Base-by-base conservation (phyloP, 371 early-diverging fungal genomes). In the Dichotomocladium elegans region DNA sequence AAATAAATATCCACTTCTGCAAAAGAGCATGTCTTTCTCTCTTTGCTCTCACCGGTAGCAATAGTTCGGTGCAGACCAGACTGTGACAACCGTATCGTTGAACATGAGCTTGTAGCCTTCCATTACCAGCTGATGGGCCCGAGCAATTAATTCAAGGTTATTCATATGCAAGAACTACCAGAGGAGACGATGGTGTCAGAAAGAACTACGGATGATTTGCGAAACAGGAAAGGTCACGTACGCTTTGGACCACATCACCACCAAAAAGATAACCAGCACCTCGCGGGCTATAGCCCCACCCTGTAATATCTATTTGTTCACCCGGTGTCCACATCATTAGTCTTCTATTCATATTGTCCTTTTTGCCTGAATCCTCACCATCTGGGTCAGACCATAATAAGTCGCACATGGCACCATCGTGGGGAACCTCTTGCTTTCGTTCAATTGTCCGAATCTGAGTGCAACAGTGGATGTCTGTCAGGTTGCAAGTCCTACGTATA, bases 1-100 rank as follows among this genome's bases (percentile, higher is more conserved):
- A 35, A 51, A 4, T 27, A 31, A 22, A 6, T 17, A 14, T 25
- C 26, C 10, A 31, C 5, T 3, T 42, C 31, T 22, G 26, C 30
- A 17, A 19, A 37, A 60, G 57, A 21, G 35, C 21, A 21, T 33
- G 29, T 9, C 21, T 15, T 24, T 17, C 21, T 12, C 29, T n/a
- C 29, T 0, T 46, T 29, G 47, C 3, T 7, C 33, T n/a, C 24
- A 78, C 77, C 82, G 54, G 65, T 99, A 99, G 66, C 99, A 99
- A 69, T 99, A 99, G 72, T 99, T 99, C 37, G 99, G 99, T 17
- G 99, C 99, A 8, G 94, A 94, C 94, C 99, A 99, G 2, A 99
- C 96, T 5, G 99, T 99, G 10, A 99, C 99, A 40, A 98, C 85
- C 2, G 88, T 90, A 29, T 94, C 86, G 48, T 96, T 92, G 79